Evolutionary conservation across 108 stramenopile species (phyloP).

Genomic region (Hondaea fermentalgiana): DNA sequence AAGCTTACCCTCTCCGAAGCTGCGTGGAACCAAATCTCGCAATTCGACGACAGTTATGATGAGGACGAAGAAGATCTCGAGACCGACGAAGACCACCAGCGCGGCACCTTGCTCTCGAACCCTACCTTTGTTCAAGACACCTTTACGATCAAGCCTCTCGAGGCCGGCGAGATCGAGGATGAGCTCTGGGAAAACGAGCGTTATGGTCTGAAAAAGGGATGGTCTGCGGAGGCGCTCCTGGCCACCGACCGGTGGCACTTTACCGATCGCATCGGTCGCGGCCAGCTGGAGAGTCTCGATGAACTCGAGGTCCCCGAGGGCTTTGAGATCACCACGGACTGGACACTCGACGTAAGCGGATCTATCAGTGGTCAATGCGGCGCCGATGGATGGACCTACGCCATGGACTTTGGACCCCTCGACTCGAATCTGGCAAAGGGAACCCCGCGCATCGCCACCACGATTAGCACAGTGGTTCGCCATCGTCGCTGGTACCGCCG

Average conservation of each 20-base stretch:
- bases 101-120: background rate
- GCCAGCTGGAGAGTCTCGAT: background rate
- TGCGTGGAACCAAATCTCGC: background rate
- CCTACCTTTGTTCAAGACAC: background rate
- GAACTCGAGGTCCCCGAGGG: background rate
- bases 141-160: background rate
- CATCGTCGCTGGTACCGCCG: background rate
- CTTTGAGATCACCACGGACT: background rate
- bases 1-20: background rate
- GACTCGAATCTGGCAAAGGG: background rate
- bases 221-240: background rate
- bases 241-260: background rate
- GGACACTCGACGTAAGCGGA: background rate
- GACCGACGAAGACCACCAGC: background rate
- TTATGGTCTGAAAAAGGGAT: background rate
- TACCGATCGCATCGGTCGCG: background rate
- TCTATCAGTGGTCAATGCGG: background rate
- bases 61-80: background rate
- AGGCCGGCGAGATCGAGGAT: background rate
- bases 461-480: background rate
- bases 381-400: background rate
- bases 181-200: slow-evolving; percentile 7
- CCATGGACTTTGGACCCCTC: background rate
- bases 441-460: background rate
- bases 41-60: background rate